Evolutionary conservation across 139 green algal genomes (phyloP).

Genomic region (Pseudopediastrum boryanum): DNA sequence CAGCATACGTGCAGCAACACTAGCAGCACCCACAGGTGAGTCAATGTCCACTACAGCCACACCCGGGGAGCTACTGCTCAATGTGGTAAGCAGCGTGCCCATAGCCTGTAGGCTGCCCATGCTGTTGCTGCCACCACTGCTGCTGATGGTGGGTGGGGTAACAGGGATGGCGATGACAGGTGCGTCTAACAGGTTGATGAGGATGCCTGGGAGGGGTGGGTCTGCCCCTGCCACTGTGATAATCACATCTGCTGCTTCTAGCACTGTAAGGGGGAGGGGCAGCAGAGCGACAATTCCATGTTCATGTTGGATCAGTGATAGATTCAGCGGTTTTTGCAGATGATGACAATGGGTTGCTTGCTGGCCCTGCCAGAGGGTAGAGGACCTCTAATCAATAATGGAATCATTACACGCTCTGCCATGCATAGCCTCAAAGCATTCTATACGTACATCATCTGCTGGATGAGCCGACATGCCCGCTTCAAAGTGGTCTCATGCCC

Average conservation of each 20-base stretch:
- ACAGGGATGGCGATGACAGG: conserved; percentile 81
- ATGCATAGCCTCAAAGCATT: no score
- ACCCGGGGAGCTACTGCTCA: conserved; percentile 66
- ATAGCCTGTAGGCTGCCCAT: conserved; percentile 62
- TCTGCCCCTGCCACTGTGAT: conserved; percentile 84
- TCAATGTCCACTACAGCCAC: conserved; percentile 85
- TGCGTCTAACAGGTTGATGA: conserved; percentile 78
- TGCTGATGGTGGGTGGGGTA: conserved; percentile 51
- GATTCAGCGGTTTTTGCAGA: no score
- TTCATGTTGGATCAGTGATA: no score
- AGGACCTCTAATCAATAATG: no score
- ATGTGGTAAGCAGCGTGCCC: conserved; percentile 52
- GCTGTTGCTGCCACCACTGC: conserved; percentile 68
- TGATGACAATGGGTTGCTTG: no score
- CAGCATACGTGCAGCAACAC: conserved; percentile 72
- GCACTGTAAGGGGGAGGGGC: background rate
- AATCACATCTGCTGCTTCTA: conserved; percentile 70
- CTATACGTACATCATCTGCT: no score
- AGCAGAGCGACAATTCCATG: background rate
- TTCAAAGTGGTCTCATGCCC: no score
- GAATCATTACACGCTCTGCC: no score
- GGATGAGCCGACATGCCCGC: no score
- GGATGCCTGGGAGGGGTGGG: conserved; percentile 66
- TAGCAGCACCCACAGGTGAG: conserved; percentile 54
- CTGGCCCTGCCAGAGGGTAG: no score